Base-by-base conservation (phyloP, 1,139 yeast genomes). In the Diutina scorzettiae region DNA sequence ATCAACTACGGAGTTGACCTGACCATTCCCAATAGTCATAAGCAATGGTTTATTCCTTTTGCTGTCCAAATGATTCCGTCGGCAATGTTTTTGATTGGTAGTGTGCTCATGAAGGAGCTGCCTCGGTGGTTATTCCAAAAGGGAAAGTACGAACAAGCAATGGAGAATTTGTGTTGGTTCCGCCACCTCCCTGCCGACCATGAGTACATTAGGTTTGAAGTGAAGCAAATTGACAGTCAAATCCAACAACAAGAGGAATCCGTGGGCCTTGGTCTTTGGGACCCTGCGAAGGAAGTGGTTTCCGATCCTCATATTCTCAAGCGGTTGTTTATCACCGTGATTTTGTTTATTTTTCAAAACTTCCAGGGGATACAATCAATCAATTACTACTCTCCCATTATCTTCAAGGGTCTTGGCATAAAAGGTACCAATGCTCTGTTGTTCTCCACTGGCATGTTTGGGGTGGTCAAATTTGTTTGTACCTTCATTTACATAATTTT, bases 321-420 rank as follows among this genome's bases (percentile, higher is more conserved):
- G 46, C 53, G 70, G 31, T 52, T 64, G 45, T 45, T 53, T 23
- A 56, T 64, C 43, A 64, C 71, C 11, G 58, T 63, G 46, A 43
- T 56, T 21, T 54, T 66, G 37, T 64, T 64, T 49, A 53, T 66
- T 37, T 60, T 68, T 51, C 71, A 67, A 51, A 66, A 67, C 53
- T 65, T 66, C 48, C 58, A 66, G 53, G 73, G 73, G 21, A 64
- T 67, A 47, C 73, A 66, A 53, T 62, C 68, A 8, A 65, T 66
- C 51, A 68, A 67, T 51, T 68, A 68, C 50, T 68, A 68, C 52
- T 64, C 72, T 9, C 72, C 73, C 17, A 58, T 57, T 29, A 59
- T 68, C 43, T 68, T 68, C 49, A 54, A 57, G 37, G 59, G 62
- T 28, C 56, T 67, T 47, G 70, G 70, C 14, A 62, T 64, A 32